Base-by-base conservation (phyloP, 805 yeast species). In the Metschnikowia similis region DNA sequence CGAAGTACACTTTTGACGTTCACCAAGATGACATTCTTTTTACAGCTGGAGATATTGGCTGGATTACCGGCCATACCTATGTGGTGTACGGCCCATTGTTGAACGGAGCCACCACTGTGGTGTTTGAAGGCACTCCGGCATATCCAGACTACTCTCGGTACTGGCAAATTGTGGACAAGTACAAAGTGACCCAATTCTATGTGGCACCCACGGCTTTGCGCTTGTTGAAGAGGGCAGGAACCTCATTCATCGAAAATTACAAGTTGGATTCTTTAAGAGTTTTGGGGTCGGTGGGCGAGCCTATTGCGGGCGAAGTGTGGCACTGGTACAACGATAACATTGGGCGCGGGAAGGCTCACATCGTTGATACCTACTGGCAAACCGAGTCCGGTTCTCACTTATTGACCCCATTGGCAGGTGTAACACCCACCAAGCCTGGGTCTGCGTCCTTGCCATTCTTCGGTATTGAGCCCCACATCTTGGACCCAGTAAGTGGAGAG, bases 11-110 rank as follows among this genome's bases (percentile, higher is more conserved):
- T 42, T 92, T 94, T 68, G 98, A 95, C 68, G 83, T 94, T 44
- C 96, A 89, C 65, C 83, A 83, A 52, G 87, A 85, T 54, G 98
- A 94, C 69, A 78, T 87, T 40, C 71, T 92, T 54, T 92, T 94
- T 76, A 92, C 98, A 38, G 98, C 98, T 36, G 98, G 98, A 65
- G 98, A 94, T 67, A 89, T 94, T 49, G 98, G 99, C 66, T 94
- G 99, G 98, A 94, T 94, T 67, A 94, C 99, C 14, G 98, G 98
- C 59, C 99, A 94, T 71, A 87, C 97, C 8, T 94, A 92, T 66
- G 96, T 89, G 40, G 81, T 92, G 42, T 94, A 94, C 65, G 98
- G 98, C 52, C 99, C 99, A 38, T 80, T 94, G 59, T 72, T 83
- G 42, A 69, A 62, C 51, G 99, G 98, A 70, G 88, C 91, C 48